Evolutionary conservation across 306 rosid genomes (phyloP), one percentile per base, ranked within the genome.

Genomic region (Chamaecrista fasciculata): DNA sequence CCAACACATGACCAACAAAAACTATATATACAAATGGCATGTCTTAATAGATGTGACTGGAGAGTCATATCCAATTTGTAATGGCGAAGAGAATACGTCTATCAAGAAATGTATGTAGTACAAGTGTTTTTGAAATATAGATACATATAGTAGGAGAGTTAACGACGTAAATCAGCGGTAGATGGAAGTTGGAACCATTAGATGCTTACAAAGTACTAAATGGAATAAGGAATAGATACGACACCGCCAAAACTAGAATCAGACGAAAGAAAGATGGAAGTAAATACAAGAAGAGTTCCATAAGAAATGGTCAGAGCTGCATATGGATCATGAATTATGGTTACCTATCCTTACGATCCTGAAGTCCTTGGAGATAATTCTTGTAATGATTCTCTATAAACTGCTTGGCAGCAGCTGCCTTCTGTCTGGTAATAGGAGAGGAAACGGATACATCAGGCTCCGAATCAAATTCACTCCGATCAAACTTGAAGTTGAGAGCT

Each of bases 341-440:
- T 1, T 2, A 91, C 99, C 99, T 89, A 56, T 95, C 99, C 64
- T 83, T 89, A 72, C 99, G 99, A 83, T 95, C 99, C 77, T 95
- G 99, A 61, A 95, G 78, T 24, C 89, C 95, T 82, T 95, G 96
- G 21, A 95, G 91, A 81, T 95, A 69, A 56, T 95, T 95, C 85
- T 91, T 95, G 85, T 95, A 95, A 57, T 95, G 97, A 81, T 95
- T 95, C 89, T 95, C 99, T 20, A 95, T 91, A 75, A 95, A 88
- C 79, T 95, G 97, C 26, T 95, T 95, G 1, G 99, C 97, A 12
- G 99, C 97, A 0, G 89, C 91, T 25, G 99, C 92, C 69, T 95
- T 95, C 88, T 95, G 99, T 59, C 90, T 55, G 1, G 99, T 91
- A 21, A 95, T 95, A 58, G 99, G 99, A 18, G 99, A 95, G 10